Percentiles rank a stretch among this genome's conserved stretches.
Conservation (phyloP, 352 stramenopile species). For the Phytopythium cucurbitacearum region DNA sequence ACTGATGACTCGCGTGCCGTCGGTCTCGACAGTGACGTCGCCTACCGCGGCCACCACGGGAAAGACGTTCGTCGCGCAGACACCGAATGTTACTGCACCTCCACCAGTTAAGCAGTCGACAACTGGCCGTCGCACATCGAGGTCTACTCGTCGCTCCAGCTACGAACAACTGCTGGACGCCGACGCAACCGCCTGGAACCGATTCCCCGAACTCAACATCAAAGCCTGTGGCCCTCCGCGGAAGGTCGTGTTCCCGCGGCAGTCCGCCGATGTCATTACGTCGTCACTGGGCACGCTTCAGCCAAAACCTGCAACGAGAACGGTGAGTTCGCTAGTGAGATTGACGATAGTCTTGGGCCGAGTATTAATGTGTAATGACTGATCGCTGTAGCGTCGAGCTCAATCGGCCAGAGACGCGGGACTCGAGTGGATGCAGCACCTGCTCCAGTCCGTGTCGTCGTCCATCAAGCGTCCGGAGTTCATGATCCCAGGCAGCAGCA, state of each 20-base stretch:
- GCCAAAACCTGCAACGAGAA: slow-evolving; percentile 7
- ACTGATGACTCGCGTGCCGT: background rate
- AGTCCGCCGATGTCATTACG: slow-evolving; percentile 18
- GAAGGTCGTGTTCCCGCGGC: slow-evolving; percentile 22
- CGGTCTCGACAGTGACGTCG: background rate
- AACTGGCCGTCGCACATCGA: too few relatives aligned
- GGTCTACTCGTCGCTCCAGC: background rate
- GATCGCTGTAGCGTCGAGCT: background rate
- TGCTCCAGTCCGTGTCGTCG: slow-evolving; percentile 18
- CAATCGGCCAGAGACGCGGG: slow-evolving; percentile 8
- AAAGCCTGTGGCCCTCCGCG: slow-evolving; percentile 22
- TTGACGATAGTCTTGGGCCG: background rate
- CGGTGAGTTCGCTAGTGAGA: background rate
- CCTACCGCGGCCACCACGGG: background rate
- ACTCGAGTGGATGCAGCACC: slow-evolving; percentile 24
- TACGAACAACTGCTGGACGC: background rate
- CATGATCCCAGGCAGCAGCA: too few relatives aligned
- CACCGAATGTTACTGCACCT: slow-evolving; percentile 9
- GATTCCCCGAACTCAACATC: slow-evolving; percentile 24
- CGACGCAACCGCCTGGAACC: slow-evolving; percentile 10
- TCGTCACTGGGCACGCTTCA: slow-evolving; percentile 29
- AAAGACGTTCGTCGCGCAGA: slow-evolving; percentile 41
- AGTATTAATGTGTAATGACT: background rate
- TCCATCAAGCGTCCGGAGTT: slow-evolving; percentile 10
- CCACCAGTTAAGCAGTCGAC: background rate